Conservation (phyloP, 805 yeast species). For the Lipomyces lipofer region DNA sequence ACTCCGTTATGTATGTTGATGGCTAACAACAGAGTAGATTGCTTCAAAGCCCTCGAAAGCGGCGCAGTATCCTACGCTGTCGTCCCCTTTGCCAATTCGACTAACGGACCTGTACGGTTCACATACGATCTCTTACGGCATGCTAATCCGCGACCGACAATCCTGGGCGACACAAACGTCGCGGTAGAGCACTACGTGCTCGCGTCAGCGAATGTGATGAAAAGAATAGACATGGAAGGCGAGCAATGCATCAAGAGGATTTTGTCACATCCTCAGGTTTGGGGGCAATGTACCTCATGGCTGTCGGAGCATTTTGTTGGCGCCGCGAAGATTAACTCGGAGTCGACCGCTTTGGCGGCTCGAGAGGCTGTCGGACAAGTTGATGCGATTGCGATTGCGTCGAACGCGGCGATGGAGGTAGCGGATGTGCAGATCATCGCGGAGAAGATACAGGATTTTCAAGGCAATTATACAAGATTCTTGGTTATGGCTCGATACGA, state of each 20-base stretch:
- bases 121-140: conserved; percentile 82
- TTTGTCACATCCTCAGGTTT: conserved; percentile 95
- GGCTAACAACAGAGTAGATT: conserved; percentile 51
- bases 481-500: conserved; percentile 45
- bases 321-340: conserved; percentile 59
- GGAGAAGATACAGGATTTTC: conserved; percentile 65
- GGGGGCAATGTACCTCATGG: conserved; percentile 85
- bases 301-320: conserved; percentile 41
- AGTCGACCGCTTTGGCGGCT: conserved; percentile 86
- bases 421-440: conserved; percentile 57
- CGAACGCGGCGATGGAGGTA: conserved; percentile 63
- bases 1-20: conserved; percentile 44
- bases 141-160: conserved; percentile 48
- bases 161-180: conserved; percentile 80
- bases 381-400: conserved; percentile 69
- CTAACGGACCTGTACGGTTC: conserved; percentile 89
- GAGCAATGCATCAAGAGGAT: conserved; percentile 51
- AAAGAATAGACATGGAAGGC: conserved; percentile 4
- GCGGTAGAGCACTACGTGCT: conserved; percentile 76
- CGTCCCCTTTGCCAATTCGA: conserved; percentile 90
- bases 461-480: conserved; percentile 83
- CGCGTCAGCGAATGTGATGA: conserved; percentile 35
- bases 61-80: conserved; percentile 65
- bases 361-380: conserved; percentile 51
- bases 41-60: conserved; percentile 57